Percentiles rank a stretch among this genome's conserved stretches.
These are phyloP conservation scores for Pyrenophora graminea DNA, from an alignment of 2,329 filamentous ascomycete genomes.

Conservation along the genomic window DNA sequence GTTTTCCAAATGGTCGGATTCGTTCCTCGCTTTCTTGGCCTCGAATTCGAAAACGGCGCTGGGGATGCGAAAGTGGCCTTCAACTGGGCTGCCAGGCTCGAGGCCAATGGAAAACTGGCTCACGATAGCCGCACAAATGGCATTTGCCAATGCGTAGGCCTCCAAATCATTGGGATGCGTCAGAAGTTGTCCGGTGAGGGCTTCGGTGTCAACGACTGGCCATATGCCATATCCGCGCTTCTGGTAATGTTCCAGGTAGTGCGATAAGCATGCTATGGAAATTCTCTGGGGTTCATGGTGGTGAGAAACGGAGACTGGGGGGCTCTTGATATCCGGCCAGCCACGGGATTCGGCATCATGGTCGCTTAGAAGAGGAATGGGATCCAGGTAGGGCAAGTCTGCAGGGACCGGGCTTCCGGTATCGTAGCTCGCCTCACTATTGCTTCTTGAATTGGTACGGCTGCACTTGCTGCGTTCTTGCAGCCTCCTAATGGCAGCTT, in stretches of 20 bases:
- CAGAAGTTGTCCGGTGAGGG: slow-evolving; percentile 37
- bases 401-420: slow-evolving; percentile 34
- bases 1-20: slow-evolving; percentile 39
- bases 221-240: slow-evolving; percentile 40
- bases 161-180: slow-evolving; percentile 40
- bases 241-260: slow-evolving; percentile 41
- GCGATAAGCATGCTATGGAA: slow-evolving; percentile 39
- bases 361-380: slow-evolving; percentile 27
- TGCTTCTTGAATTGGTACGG: slow-evolving; percentile 32
- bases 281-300: slow-evolving; percentile 31
- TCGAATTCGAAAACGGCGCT: slow-evolving; percentile 38
- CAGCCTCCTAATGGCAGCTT: slow-evolving; percentile 40
- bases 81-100: slow-evolving; percentile 36
- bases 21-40: slow-evolving; percentile 32
- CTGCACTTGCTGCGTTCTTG: slow-evolving; percentile 37
- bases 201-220: slow-evolving; percentile 42
- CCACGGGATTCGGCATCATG: slow-evolving; percentile 22
- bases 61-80: slow-evolving; percentile 40
- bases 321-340: slow-evolving; percentile 34
- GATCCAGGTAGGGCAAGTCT: slow-evolving; percentile 33
- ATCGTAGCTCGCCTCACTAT: slow-evolving; percentile 41
- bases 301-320: slow-evolving; percentile 17
- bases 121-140: slow-evolving; percentile 42
- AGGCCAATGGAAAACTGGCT: slow-evolving; percentile 42
- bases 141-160: slow-evolving; percentile 38